Evolutionary conservation across 2,329 filamentous ascomycete species (phyloP), one percentile per base, ranked within the genome.

Genomic region (Acrocalymma vagum): DNA sequence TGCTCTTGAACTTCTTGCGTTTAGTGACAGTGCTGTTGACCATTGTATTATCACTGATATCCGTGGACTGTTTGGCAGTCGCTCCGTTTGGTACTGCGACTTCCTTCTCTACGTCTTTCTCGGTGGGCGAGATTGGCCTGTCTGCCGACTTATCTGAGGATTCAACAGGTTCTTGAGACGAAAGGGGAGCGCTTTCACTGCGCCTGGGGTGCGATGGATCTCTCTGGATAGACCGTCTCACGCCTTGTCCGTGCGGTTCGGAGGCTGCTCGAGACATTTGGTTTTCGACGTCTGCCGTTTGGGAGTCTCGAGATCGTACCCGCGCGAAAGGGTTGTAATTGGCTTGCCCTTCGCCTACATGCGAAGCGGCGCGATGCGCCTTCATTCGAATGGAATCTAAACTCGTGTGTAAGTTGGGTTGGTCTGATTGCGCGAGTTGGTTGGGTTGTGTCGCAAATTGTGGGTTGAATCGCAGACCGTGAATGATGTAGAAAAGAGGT

Each of bases 241-340:
- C n/a, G n/a, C n/a, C n/a, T n/a, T n/a, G n/a, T n/a, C n/a, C n/a
- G n/a, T n/a, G n/a, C n/a, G n/a, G n/a, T n/a, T n/a, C n/a, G n/a
- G n/a, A n/a, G n/a, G n/a, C n/a, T n/a, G 53, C 53, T n/a, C 51
- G 53, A 22, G 53, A 35, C 15, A 58, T 31, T 8, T 39, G 48
- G 23, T 62, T 62, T 46, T 71, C 67, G 21, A 59, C 41, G 41
- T 70, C 67, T n/a, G n/a, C n/a, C n/a, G 41, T 17, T 28, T 48
- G 38, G 4, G 50, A 42, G 16, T 60, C 58, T 30, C 53, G 51
- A 14, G 64, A 63, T 21, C 55, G 51, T 26, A 48, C 45, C 20
- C 64, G 48, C 14, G 66, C 63, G 27, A 69, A 70, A 1, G 65
- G 65, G 21, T 71, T 69, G 53, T 62, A 67, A 31, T 67, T 66